Percentiles rank a stretch among this genome's conserved stretches.
Conservation (phyloP, 768 basidiomycete genomes). For the Tylopilus intermedius region DNA sequence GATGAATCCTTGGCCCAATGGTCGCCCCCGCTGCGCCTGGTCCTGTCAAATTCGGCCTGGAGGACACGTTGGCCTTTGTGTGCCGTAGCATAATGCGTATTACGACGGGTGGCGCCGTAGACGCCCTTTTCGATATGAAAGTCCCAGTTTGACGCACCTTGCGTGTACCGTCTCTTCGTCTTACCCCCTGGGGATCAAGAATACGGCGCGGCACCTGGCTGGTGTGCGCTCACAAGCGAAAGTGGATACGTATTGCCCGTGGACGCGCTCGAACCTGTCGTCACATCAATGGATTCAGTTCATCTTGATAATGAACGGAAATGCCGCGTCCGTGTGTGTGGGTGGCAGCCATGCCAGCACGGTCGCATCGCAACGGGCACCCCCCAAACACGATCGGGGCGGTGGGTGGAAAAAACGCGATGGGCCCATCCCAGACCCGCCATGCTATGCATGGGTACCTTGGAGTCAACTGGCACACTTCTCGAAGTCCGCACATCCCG, state of each 20-base stretch:
- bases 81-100: neutral
- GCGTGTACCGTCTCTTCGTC: neutral
- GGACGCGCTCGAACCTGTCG: neutral
- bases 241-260: slow-evolving; percentile 6
- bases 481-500: slow-evolving; percentile 25
- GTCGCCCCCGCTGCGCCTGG: neutral
- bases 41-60: neutral
- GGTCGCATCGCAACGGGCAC: neutral
- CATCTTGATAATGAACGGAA: neutral
- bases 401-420: slow-evolving; percentile 12
- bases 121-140: slow-evolving; percentile 5
- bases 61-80: neutral
- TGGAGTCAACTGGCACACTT: slow-evolving; percentile 9
- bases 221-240: slow-evolving; percentile 18
- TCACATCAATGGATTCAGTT: neutral
- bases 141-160: slow-evolving; percentile 15
- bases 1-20: neutral
- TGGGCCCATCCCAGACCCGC: slow-evolving; percentile 9
- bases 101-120: slow-evolving; percentile 10
- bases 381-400: slow-evolving; percentile 4
- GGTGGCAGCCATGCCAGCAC: too few relatives aligned
- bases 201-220: slow-evolving; percentile 8
- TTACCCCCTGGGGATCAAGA: slow-evolving; percentile 7
- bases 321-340: slow-evolving; percentile 7
- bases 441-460: slow-evolving; percentile 15